phyloP scores from a whole-genome alignment of 768 basidiomycete genomes.

The Naganishia randhawae region DNA sequence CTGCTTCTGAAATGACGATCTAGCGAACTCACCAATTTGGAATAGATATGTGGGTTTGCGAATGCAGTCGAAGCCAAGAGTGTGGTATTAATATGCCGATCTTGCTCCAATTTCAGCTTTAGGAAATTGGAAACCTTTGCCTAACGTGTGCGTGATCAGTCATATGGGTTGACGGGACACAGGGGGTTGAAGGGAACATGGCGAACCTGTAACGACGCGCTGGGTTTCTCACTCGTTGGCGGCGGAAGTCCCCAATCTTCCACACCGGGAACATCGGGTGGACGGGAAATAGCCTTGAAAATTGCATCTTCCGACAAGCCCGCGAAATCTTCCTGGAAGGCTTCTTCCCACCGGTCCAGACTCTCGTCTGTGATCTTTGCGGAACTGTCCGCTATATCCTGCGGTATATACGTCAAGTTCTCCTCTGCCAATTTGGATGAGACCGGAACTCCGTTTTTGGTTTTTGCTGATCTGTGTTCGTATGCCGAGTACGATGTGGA shows the following conservation, averaged over 20 bases:
- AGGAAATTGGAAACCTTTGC: conserved; percentile 77
- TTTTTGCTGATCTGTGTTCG: not conserved
- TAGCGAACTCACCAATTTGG: conserved; percentile 62
- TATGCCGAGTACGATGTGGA: not conserved
- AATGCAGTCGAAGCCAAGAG: conserved; percentile 89
- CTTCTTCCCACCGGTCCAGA: conserved; percentile 2
- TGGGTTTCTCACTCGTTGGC: not conserved
- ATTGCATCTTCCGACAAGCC: conserved; percentile 41
- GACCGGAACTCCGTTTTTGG: too few relatives aligned
- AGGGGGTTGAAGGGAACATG: too few relatives aligned
- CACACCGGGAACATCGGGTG: conserved; percentile 32
- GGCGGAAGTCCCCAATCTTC: conserved; percentile 48
- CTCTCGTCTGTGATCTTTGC: not conserved
- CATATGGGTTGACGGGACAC: not conserved
- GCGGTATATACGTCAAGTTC: not conserved
- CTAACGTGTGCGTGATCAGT: conserved; percentile 52
- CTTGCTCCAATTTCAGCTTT: conserved; percentile 65
- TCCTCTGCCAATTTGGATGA: not conserved
- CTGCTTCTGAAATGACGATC: not conserved
- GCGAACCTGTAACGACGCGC: conserved; percentile 21
- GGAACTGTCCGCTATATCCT: not conserved
- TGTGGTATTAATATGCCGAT: conserved; percentile 91
- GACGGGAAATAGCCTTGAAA: conserved; percentile 29
- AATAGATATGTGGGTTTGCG: conserved; percentile 92
- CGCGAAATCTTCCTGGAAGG: conserved; percentile 25